A percentile compares a stretch with the other conserved stretches of the same genome.
phyloP scores from a whole-genome alignment of 140 eudicot species.

The Erigeron philadelphicus region DNA sequence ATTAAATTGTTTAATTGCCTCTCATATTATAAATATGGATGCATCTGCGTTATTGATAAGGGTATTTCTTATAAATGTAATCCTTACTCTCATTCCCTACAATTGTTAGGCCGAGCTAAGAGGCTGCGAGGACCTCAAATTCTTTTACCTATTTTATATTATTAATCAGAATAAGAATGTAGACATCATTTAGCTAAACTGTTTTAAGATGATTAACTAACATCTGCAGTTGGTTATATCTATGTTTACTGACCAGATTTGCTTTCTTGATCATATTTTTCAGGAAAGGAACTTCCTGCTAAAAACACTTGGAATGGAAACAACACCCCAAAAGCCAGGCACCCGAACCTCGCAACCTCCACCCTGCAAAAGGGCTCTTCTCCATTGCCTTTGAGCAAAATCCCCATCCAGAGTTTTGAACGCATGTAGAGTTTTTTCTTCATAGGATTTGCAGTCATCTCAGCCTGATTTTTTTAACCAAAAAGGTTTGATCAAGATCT shows the following conservation, averaged over 20 bases:
- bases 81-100: neutral
- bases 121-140: neutral
- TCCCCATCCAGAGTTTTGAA: conserved; percentile 24
- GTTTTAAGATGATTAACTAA: neutral
- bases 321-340: conserved; percentile 48
- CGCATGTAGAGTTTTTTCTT: conserved; percentile 36
- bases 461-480: conserved; percentile 66
- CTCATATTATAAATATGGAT: neutral
- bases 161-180: neutral
- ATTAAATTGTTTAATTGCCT: neutral
- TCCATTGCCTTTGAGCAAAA: conserved; percentile 72
- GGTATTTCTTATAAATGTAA: neutral
- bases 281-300: conserved; percentile 92
- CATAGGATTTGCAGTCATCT: conserved; percentile 47
- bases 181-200: neutral
- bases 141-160: neutral
- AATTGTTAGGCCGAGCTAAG: neutral
- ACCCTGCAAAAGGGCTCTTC: conserved; percentile 92
- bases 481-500: conserved; percentile 72
- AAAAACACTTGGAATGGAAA: conserved; percentile 84
- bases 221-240: neutral
- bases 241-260: neutral
- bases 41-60: neutral
- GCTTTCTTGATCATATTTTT: conserved; percentile 18
- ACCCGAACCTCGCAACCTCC: conserved; percentile 67